A percentile compares a stretch with the other conserved stretches of the same genome.
phyloP scores from a whole-genome alignment of 1,139 yeast species.

The Geotrichum reessii region DNA sequence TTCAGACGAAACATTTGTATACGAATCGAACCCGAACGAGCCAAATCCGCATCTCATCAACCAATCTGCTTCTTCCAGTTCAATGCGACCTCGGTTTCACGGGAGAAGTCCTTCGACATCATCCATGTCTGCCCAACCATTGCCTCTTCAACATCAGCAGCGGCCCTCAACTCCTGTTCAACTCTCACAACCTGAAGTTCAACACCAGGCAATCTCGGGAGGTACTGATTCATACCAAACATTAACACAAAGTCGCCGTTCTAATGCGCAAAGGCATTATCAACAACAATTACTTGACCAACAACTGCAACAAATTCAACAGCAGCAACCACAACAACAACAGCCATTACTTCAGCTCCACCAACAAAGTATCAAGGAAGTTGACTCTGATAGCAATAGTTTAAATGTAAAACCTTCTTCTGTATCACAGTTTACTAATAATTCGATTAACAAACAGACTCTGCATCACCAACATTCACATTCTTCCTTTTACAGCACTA shows the following conservation, averaged over 20 bases:
- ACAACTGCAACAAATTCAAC: slow-evolving; percentile 16
- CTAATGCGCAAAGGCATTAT: slow-evolving; percentile 15
- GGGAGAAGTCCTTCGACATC: slow-evolving; percentile 28
- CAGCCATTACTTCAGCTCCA: background rate
- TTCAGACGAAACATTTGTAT: slow-evolving; percentile 90
- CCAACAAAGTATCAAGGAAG: background rate
- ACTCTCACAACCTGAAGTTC: background rate
- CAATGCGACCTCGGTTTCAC: slow-evolving; percentile 25
- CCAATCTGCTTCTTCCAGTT: slow-evolving; percentile 10
- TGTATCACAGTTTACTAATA: background rate
- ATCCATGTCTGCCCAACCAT: slow-evolving; percentile 20
- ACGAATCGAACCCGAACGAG: slow-evolving; percentile 49
- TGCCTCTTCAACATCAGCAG: slow-evolving; percentile 13
- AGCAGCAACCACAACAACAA: background rate
- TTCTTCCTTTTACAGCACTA: slow-evolving; percentile 2
- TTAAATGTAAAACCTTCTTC: background rate
- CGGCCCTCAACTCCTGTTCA: background rate
- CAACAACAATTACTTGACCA: slow-evolving; percentile 16
- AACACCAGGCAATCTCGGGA: background rate
- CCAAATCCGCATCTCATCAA: slow-evolving; percentile 1
- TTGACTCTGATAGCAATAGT: background rate
- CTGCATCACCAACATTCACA: slow-evolving; percentile 15
- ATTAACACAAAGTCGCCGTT: slow-evolving; percentile 15
- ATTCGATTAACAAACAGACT: slow-evolving; percentile 9
- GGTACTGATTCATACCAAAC: slow-evolving; percentile 16